These are phyloP conservation scores for Lotus japonicus DNA, from an alignment of 306 rosid species.

Conservation along the genomic window DNA sequence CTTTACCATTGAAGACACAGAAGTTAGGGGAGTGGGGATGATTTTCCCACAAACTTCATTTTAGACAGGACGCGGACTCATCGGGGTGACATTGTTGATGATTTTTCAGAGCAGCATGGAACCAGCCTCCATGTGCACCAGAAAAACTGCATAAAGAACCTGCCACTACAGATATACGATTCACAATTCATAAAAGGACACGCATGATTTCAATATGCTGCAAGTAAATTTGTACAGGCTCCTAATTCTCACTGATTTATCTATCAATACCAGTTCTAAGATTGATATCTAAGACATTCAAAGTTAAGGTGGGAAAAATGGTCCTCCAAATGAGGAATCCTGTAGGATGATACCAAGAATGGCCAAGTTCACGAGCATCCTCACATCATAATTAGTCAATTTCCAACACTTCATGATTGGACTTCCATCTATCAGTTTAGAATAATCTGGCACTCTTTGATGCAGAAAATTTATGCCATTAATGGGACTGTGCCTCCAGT, in stretches of 20 bases:
- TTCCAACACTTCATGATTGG: constrained; percentile 24
- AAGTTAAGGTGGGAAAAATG: constrained; percentile 27
- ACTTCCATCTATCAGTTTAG: constrained; percentile 12
- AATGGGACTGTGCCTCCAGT: constrained; percentile 77
- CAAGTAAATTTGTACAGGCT: constrained; percentile 46
- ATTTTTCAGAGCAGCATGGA: not conserved
- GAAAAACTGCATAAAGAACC: constrained; percentile 6
- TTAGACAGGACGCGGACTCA: not conserved
- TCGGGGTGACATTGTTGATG: not conserved
- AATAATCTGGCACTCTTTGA: constrained; percentile 18
- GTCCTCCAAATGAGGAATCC: constrained; percentile 20
- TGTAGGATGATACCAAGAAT: constrained; percentile 21
- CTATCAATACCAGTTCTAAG: constrained; percentile 21
- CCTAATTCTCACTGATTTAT: constrained; percentile 28
- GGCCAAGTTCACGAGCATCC: constrained; percentile 34
- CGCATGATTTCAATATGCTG: constrained; percentile 25
- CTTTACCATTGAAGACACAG: too few relatives aligned
- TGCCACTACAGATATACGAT: constrained; percentile 17
- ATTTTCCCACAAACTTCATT: not conserved
- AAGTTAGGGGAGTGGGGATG: not conserved
- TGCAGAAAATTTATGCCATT: constrained; percentile 8
- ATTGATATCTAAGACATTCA: constrained; percentile 34
- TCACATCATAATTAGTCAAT: constrained; percentile 30
- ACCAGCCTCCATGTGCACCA: not conserved
- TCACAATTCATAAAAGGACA: constrained; percentile 6